Base-by-base conservation (phyloP, 2,329 filamentous ascomycete genomes). In the Alternaria sp. region DNA sequence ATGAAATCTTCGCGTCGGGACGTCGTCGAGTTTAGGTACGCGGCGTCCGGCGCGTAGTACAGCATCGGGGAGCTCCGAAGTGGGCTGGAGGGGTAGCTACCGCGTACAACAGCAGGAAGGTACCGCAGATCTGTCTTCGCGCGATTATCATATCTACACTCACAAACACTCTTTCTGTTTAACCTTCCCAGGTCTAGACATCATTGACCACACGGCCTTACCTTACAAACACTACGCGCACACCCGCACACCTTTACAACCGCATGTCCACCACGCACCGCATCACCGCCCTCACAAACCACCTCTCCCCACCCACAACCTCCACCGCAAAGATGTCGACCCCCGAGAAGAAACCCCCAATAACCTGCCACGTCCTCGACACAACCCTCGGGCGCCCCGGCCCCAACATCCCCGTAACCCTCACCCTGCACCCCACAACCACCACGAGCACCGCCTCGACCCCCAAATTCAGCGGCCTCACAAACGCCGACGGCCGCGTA, bases 321-420 rank as follows among this genome's bases (percentile, higher is more conserved):
- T 25, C 65, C 26, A 50, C 62, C 15, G 25, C 64, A 8, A 30
- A 46, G 21, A 57, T 62, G 58, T 66, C 58, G 20, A 76, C 70
- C n/a, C 37, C 37, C 66, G 55, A 71, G 1, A 65, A 57, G 49
- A 77, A 75, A 63, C 84, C 78, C 70, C 88, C 88, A 76, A 95
- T 96, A 75, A 95, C 92, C 79, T 95, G 92, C 84, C 92, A 96
- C 84, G 88, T 94, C 80, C 92, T 96, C 78, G 92, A 96, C 84
- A 95, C 92, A 11, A 87, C 89, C n/a, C 83, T 87, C 65, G 92
- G 92, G 75, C 86, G 86, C 61, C 92, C 92, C 21, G 92, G 88
- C 15, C 80, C 85, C 60, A 84, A 84, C 66, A 87, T 96, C 72
- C 85, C 85, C 68, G 91, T 94, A 61, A 88, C 86, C 58, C 87